Conservation (phyloP, 805 yeast species). For the Maudiozyma saulgeensis region DNA sequence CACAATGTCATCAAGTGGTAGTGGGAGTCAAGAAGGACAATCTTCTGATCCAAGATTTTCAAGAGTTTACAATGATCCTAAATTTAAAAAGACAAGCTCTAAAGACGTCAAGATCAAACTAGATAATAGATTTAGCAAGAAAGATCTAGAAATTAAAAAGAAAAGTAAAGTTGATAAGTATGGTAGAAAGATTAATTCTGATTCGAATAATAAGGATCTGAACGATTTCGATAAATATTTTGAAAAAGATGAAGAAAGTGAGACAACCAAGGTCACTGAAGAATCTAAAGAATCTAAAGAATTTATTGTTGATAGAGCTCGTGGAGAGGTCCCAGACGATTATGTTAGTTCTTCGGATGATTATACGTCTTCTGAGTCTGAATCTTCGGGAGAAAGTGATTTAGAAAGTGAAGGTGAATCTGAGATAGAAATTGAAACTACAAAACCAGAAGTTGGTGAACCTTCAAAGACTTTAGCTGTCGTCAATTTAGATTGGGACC, state of each 20-base stretch:
- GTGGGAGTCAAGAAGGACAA: constrained; percentile 12
- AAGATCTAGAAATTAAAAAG: constrained; percentile 48
- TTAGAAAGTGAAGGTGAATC: constrained; percentile 41
- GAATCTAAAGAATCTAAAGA: constrained; percentile 6
- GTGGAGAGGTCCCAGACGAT: constrained; percentile 51
- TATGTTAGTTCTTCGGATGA: constrained; percentile 36
- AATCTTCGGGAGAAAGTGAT: constrained; percentile 34
- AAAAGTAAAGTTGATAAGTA: constrained; percentile 69
- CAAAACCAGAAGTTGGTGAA: constrained; percentile 75
- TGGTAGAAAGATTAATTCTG: constrained; percentile 58
- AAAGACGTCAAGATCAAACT: constrained; percentile 65
- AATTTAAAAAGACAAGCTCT: constrained; percentile 67
- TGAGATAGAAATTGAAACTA: constrained; percentile 43
- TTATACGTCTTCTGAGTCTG: constrained; percentile 38
- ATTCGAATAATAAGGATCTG: constrained; percentile 30
- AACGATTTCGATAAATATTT: constrained; percentile 59
- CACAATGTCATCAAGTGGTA: neutral
- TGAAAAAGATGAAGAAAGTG: constrained; percentile 34
- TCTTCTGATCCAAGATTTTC: constrained; percentile 69
- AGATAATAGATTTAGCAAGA: constrained; percentile 75
- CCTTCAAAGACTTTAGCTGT: constrained; percentile 78
- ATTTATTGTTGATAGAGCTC: constrained; percentile 43
- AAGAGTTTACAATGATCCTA: constrained; percentile 74
- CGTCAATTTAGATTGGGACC: constrained; percentile 96
- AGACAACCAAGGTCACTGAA: constrained; percentile 12